phyloP scores from a whole-genome alignment of 2,329 filamentous ascomycete species.

The Monascus ruber region DNA sequence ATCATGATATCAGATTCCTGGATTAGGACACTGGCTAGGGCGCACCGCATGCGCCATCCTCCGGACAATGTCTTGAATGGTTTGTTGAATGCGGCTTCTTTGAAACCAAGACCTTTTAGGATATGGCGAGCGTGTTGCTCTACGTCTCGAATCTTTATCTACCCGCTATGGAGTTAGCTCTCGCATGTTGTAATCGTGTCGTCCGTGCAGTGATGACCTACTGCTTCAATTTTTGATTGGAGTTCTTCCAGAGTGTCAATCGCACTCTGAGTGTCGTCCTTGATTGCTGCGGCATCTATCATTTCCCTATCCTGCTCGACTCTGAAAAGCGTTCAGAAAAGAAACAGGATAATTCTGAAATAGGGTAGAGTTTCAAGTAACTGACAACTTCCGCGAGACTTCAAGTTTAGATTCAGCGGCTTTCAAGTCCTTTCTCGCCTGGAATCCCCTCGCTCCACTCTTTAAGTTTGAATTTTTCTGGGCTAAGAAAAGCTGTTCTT shows the following conservation, averaged over 20 bases:
- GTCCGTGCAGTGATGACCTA: conserved; percentile 14
- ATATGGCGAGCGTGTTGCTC: conserved; percentile 56
- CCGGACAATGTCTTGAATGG: conserved; percentile 59
- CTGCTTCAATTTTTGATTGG: conserved; percentile 55
- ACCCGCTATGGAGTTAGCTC: conserved; percentile 4
- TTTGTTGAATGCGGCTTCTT: conserved; percentile 48
- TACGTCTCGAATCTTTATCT: conserved; percentile 48
- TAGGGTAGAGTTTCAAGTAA: neutral
- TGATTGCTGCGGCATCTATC: conserved; percentile 46
- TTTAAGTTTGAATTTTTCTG: conserved; percentile 63
- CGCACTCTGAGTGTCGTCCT: conserved; percentile 57
- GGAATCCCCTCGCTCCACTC: conserved; percentile 63
- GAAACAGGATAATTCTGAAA: neutral
- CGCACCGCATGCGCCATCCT: conserved; percentile 62
- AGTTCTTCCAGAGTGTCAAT: conserved; percentile 58
- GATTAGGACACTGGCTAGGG: conserved; percentile 54
- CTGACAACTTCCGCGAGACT: conserved; percentile 44
- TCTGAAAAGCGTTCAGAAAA: conserved; percentile 8
- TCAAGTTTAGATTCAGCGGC: conserved; percentile 56
- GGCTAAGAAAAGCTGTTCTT: conserved; percentile 53
- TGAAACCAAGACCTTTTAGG: conserved; percentile 61
- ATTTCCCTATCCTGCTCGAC: conserved; percentile 44
- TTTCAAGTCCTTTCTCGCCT: conserved; percentile 63
- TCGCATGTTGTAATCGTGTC: too few relatives aligned
- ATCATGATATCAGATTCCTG: conserved; percentile 68